Percentiles rank a stretch among this genome's conserved stretches.
phyloP scores from a whole-genome alignment of 2,329 filamentous ascomycete genomes.

The Colletotrichum camelliae region DNA sequence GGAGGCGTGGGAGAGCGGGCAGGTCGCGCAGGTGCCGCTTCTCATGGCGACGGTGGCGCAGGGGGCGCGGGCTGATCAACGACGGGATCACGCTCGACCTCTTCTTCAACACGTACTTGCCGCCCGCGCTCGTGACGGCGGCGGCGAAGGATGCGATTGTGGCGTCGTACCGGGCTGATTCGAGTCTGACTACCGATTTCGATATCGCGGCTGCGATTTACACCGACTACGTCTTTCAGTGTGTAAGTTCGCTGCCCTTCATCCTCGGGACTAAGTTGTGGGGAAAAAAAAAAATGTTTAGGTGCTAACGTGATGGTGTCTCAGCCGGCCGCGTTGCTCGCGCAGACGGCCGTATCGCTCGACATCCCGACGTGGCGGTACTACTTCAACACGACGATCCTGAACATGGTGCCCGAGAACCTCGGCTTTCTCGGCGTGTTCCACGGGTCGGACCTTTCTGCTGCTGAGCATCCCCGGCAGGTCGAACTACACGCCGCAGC shows the following conservation, averaged over 20 bases:
- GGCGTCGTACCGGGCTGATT: constrained; percentile 19
- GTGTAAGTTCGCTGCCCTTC: constrained; percentile 24
- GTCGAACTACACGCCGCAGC: constrained; percentile 19
- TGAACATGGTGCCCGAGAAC: constrained; percentile 20
- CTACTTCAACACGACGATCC: constrained; percentile 30
- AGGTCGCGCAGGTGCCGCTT: constrained; percentile 26
- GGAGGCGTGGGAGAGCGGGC: constrained; percentile 23
- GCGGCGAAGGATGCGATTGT: constrained; percentile 17
- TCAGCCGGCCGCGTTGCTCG: constrained; percentile 28
- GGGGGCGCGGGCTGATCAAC: constrained; percentile 25
- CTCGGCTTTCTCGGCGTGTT: constrained; percentile 29
- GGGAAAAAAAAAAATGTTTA: background rate
- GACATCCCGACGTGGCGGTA: constrained; percentile 30
- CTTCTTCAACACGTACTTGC: constrained; percentile 26
- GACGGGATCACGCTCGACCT: constrained; percentile 23
- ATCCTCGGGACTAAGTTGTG: background rate
- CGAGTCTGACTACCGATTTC: constrained; percentile 23
- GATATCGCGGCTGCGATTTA: constrained; percentile 30
- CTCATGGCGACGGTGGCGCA: constrained; percentile 30
- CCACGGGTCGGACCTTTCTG: constrained; percentile 28
- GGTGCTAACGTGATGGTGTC: background rate
- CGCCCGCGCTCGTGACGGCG: background rate
- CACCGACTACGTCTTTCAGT: constrained; percentile 31
- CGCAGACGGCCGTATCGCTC: constrained; percentile 23
- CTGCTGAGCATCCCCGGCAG: constrained; percentile 27